These are phyloP conservation scores for Prototheca cutis DNA, from an alignment of 163 green algal species.

Conservation along the genomic window DNA sequence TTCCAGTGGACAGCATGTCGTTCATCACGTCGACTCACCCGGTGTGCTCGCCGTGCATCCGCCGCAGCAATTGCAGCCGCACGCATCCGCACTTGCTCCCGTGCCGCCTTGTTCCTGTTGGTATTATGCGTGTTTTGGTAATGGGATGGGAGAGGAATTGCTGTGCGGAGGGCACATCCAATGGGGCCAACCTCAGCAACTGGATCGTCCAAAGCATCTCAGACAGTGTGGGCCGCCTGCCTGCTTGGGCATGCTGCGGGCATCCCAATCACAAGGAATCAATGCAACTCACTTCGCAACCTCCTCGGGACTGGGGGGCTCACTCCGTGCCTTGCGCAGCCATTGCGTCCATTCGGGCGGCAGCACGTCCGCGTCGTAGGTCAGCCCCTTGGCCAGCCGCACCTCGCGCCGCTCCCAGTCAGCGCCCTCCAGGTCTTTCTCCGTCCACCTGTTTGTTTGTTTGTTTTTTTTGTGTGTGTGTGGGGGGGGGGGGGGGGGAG, in stretches of 20 bases:
- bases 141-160: no score
- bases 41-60: neutral
- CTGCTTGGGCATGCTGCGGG: no score
- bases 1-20: no score
- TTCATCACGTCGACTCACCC: neutral
- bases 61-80: neutral
- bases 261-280: no score
- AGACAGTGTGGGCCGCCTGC: no score
- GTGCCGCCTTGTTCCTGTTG: conserved; percentile 19
- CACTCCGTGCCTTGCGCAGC: conserved; percentile 14
- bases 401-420: conserved; percentile 17
- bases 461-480: no score
- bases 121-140: neutral
- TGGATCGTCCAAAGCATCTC: no score
- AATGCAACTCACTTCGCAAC: conserved; percentile 16
- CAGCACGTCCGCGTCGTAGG: conserved; percentile 13
- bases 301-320: conserved; percentile 20
- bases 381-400: conserved; percentile 13
- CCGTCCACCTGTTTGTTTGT: no score
- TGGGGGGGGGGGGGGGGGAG: no score
- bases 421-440: conserved; percentile 15
- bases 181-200: conserved; percentile 12
- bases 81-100: conserved; percentile 4
- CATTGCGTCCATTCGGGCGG: conserved; percentile 34
- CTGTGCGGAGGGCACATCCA: neutral